These are phyloP conservation scores for Sonneratia alba DNA, from an alignment of 345 rosid genomes.

Conservation along the genomic window DNA sequence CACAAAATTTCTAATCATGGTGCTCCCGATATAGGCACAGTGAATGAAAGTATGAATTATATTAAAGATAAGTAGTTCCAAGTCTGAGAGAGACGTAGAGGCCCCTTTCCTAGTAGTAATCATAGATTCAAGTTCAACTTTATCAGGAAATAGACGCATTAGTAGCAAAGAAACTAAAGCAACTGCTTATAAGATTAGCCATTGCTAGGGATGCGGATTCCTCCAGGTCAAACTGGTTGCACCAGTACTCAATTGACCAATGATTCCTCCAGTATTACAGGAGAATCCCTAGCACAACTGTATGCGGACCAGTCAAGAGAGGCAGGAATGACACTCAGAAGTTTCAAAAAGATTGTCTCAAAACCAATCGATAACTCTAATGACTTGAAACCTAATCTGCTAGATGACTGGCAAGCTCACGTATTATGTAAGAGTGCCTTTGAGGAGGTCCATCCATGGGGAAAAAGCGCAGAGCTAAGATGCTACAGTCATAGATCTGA, in stretches of 20 bases:
- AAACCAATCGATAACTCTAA: not conserved
- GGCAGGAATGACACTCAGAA: not conserved
- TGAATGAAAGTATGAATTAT: not conserved
- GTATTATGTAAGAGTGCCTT: not conserved
- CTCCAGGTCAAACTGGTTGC: not conserved
- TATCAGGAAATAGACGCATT: not conserved
- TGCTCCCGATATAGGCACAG: not conserved
- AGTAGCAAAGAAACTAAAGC: not conserved
- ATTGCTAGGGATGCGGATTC: not conserved
- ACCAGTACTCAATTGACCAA: not conserved
- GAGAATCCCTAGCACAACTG: not conserved
- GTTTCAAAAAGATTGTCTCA: not conserved
- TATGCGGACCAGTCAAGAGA: not conserved
- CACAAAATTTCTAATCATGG: not conserved
- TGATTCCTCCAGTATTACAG: not conserved
- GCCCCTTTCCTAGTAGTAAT: not conserved
- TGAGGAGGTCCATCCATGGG: not conserved
- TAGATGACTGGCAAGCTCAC: not conserved
- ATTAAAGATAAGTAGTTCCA: not conserved
- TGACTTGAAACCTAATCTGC: not conserved
- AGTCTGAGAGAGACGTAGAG: not conserved
- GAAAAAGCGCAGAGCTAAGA: not conserved
- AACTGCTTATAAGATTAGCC: not conserved
- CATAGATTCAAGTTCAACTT: not conserved
- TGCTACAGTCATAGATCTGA: not conserved